Evolutionary conservation across 1,284 basidiomycete species (phyloP).

Genomic region (Leccinum fallax): DNA sequence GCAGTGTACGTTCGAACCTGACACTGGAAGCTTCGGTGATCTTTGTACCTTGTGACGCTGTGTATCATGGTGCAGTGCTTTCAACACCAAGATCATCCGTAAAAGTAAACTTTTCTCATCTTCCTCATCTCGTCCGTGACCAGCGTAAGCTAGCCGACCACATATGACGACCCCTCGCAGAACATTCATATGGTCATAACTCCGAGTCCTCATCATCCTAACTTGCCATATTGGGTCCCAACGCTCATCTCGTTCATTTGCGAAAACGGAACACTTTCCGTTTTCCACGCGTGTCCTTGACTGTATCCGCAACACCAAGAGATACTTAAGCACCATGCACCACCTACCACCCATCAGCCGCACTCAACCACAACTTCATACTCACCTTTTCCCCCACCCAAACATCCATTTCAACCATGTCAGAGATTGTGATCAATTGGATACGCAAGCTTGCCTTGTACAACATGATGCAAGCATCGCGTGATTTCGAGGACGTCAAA

Average conservation of each 20-base stretch:
- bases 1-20: no score
- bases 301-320: no score
- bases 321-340: background rate
- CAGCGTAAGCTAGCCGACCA: no score
- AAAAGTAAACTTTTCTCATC: background rate
- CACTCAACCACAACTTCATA: background rate
- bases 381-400: slow-evolving; percentile 7
- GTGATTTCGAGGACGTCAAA: slow-evolving; percentile 26
- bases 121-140: background rate
- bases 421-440: background rate
- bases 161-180: no score
- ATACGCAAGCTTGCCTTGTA: slow-evolving; percentile 20
- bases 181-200: background rate
- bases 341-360: background rate
- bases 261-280: no score
- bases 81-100: background rate
- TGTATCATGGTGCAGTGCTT: no score
- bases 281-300: no score
- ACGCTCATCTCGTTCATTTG: no score
- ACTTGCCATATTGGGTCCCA: background rate
- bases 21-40: no score
- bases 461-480: slow-evolving; percentile 18
- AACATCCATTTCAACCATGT: slow-evolving; percentile 1
- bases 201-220: slow-evolving; percentile 1
- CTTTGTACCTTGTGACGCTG: no score